Evolutionary conservation across 768 basidiomycete genomes (phyloP), one percentile per base, ranked within the genome.

Genomic region (Psilocybe subaeruginosa): DNA sequence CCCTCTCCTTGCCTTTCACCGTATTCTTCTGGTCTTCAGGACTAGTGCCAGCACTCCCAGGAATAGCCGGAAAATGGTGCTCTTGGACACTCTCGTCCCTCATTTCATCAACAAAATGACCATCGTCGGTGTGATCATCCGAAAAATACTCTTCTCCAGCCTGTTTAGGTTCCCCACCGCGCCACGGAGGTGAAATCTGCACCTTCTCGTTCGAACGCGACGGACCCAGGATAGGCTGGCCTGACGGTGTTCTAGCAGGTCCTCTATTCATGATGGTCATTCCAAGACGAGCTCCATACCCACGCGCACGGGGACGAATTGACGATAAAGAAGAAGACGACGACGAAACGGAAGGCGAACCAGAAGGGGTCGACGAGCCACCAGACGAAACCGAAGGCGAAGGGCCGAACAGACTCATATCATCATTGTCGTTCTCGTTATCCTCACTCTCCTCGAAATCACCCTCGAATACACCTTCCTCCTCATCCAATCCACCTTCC

Each of bases 381-480:
- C 58, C 50, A 4, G 60, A 62, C 30, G 51, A 54, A 3, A 47
- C 39, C 1, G 59, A 50, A 8, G 67, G 66, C 49, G 66, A 46
- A 16, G 45, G 33, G 33, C 33, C 33, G 33, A 35, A 35, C 33
- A 35, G 33, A 11, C 33, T 35, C 33, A 11, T 11, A 35, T 35
- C 33, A 35, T 35, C 33, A 35, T 35, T 35, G 7, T 48, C 37
- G 3, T 46, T 37, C 0, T 59, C 56, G 23, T 50, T 27, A 1
- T 63, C 64, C 8, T 69, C 58, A 16, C 75, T 67, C 23, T 80
- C 77, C 54, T 86, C 83, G 58, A 82, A 84, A 58, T 87, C 84
- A 17, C 74, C 81, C 58, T 83, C 82, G 61, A 87, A 88, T 3
- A 86, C 79, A 3, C 83, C 83, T 17, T 85, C 84, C n/a, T 3